Evolutionary conservation across 2,329 filamentous ascomycete species (phyloP).

Genomic region (Claviceps paspali): DNA sequence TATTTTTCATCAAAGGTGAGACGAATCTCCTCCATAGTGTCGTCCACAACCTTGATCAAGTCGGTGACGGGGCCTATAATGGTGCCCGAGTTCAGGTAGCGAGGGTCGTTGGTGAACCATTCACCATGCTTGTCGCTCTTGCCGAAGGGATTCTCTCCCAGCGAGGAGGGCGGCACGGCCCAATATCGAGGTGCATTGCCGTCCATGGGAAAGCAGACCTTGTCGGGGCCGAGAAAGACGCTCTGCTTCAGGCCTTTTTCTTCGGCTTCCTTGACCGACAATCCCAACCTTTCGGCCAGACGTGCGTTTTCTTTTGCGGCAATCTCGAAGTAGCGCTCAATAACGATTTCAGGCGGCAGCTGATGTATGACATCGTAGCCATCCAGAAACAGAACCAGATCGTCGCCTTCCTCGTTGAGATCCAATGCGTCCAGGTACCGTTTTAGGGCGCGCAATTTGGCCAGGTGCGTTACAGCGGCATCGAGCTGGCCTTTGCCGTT

Average conservation of each 20-base stretch:
- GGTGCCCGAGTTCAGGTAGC: slow-evolving; percentile 31
- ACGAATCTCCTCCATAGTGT: slow-evolving; percentile 15
- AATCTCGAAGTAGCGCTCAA: slow-evolving; percentile 44
- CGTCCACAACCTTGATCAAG: slow-evolving; percentile 13
- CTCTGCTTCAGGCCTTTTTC: slow-evolving; percentile 20
- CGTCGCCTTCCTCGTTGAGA: slow-evolving; percentile 25
- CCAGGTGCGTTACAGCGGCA: slow-evolving; percentile 21
- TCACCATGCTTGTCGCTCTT: slow-evolving; percentile 18
- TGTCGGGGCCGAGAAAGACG: slow-evolving; percentile 29
- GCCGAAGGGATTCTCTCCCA: slow-evolving; percentile 21
- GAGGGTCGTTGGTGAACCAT: slow-evolving; percentile 17
- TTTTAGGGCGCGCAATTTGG: slow-evolving; percentile 22
- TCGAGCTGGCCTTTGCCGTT: slow-evolving; percentile 20
- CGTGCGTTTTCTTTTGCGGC: slow-evolving; percentile 36
- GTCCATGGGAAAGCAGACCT: slow-evolving; percentile 27
- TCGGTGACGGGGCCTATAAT: slow-evolving; percentile 25
- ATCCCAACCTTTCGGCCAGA: slow-evolving; percentile 33
- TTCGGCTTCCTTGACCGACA: slow-evolving; percentile 16
- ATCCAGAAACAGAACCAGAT: slow-evolving; percentile 49
- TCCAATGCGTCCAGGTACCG: slow-evolving; percentile 18
- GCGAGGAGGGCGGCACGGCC: slow-evolving; percentile 21
- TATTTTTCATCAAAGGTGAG: slow-evolving; percentile 19
- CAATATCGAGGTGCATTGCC: slow-evolving; percentile 22
- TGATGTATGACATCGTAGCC: slow-evolving; percentile 51
- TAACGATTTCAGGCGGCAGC: slow-evolving; percentile 45